Evolutionary conservation across 768 basidiomycete species (phyloP).

Genomic region (Tricholoma matsutake): DNA sequence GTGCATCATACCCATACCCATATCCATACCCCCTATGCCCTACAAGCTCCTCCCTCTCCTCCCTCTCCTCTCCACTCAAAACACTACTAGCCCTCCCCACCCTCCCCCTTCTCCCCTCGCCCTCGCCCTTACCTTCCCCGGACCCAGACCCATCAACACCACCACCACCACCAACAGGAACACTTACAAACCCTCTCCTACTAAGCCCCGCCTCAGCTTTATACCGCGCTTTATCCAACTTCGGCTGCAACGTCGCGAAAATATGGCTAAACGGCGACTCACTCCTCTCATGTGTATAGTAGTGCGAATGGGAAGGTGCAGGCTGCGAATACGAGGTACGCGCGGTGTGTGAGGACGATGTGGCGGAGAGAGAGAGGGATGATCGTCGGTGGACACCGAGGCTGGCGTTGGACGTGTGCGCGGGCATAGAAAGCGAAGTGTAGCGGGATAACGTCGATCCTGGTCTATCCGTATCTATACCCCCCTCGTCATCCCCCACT

Average conservation of each 20-base stretch:
- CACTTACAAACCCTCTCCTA: conserved; percentile 52
- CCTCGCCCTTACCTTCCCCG: background rate
- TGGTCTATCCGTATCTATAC: conserved; percentile 1
- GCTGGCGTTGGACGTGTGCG: background rate
- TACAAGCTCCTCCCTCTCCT: conserved; percentile 2
- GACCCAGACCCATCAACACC: background rate
- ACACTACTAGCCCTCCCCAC: conserved; percentile 17
- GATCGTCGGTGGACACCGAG: background rate
- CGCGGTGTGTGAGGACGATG: background rate
- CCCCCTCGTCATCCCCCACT: conserved; percentile 4
- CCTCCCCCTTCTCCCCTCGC: conserved; percentile 9
- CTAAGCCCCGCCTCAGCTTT: conserved; percentile 72
- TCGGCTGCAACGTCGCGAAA: conserved; percentile 50
- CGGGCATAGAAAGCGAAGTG: conserved; percentile 3
- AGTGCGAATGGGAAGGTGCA: background rate
- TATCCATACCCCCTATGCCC: conserved; percentile 23
- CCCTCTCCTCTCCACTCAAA: background rate
- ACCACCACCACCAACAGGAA: conserved; percentile 3
- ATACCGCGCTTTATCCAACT: conserved; percentile 59
- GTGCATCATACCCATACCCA: conserved; percentile 53
- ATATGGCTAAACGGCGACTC: conserved; percentile 33
- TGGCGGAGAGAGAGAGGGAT: conserved; percentile 15
- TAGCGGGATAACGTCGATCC: conserved; percentile 1
- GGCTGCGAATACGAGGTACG: background rate
- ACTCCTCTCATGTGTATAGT: background rate